A percentile compares a stretch with the other conserved stretches of the same genome.
Conservation (phyloP, 441 rosid genomes). For the Mallotus repandus region DNA sequence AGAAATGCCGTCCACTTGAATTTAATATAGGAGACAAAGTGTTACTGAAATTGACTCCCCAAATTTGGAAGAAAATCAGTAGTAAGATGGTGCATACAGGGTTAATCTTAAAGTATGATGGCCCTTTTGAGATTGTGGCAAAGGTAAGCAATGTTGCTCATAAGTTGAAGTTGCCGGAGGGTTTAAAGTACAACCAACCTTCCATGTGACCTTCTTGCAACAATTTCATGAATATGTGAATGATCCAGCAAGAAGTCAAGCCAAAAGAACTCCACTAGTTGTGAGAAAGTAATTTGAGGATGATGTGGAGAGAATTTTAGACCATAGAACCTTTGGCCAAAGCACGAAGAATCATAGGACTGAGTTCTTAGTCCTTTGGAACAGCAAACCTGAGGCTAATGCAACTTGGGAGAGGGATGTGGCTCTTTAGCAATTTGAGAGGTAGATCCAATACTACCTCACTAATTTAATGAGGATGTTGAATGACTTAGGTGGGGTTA, state of each 20-base stretch:
- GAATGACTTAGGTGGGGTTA: too few species aligned
- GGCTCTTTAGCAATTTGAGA: background rate
- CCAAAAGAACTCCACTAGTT: background rate
- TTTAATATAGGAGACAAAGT: too few species aligned
- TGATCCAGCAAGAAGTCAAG: too few species aligned
- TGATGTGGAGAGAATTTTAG: background rate
- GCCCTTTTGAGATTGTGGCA: background rate
- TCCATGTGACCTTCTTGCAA: background rate
- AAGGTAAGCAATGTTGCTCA: background rate
- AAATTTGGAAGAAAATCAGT: background rate
- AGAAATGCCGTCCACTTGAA: background rate
- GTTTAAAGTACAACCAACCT: background rate
- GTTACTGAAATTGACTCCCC: too few species aligned
- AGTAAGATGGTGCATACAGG: background rate
- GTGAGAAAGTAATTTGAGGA: background rate
- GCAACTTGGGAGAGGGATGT: background rate
- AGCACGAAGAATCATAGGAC: background rate
- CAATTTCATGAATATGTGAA: background rate
- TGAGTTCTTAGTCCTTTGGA: background rate
- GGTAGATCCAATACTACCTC: too few species aligned
- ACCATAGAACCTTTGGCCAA: background rate
- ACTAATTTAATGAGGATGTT: too few species aligned
- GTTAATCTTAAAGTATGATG: background rate
- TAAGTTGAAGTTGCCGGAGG: background rate
- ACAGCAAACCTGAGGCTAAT: background rate